Evolutionary conservation across 2,329 filamentous ascomycete genomes (phyloP).

Genomic region (Chaetomium strumarium): DNA sequence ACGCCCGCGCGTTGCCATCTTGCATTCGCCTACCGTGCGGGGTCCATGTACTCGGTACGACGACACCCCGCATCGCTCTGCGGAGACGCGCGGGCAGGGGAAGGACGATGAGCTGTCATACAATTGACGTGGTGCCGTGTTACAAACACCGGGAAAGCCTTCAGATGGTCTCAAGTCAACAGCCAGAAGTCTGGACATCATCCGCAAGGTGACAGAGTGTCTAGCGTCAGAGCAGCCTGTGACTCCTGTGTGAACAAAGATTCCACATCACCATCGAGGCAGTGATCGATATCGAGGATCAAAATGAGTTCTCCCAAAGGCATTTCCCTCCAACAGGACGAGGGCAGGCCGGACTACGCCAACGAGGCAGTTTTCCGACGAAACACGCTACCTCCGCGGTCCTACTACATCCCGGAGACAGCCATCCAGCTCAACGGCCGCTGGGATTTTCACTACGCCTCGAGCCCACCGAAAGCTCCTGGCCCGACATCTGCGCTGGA

Average conservation of each 20-base stretch:
- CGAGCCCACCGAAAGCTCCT: constrained; percentile 42
- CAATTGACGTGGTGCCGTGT: no score
- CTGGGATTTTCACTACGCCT: constrained; percentile 51
- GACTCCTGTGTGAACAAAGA: no score
- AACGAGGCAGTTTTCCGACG: constrained; percentile 48
- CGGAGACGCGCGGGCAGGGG: not conserved
- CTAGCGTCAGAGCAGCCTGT: no score
- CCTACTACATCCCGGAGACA: constrained; percentile 48
- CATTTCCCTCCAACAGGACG: constrained; percentile 32
- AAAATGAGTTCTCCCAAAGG: constrained; percentile 13
- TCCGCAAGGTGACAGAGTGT: no score
- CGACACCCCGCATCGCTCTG: not conserved
- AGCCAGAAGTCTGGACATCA: no score
- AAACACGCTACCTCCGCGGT: constrained; percentile 46
- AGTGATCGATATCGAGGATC: not conserved
- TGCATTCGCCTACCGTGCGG: not conserved
- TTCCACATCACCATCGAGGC: no score
- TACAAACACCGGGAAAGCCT: no score
- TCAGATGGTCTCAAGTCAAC: no score
- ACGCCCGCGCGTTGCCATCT: not conserved
- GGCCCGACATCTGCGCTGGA: constrained; percentile 27
- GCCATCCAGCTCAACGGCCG: constrained; percentile 47
- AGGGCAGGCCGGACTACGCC: constrained; percentile 40
- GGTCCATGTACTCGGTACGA: not conserved
- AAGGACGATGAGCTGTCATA: no score